Conservation (phyloP, 345 rosid species). For the Eucalyptus cloeziana region DNA sequence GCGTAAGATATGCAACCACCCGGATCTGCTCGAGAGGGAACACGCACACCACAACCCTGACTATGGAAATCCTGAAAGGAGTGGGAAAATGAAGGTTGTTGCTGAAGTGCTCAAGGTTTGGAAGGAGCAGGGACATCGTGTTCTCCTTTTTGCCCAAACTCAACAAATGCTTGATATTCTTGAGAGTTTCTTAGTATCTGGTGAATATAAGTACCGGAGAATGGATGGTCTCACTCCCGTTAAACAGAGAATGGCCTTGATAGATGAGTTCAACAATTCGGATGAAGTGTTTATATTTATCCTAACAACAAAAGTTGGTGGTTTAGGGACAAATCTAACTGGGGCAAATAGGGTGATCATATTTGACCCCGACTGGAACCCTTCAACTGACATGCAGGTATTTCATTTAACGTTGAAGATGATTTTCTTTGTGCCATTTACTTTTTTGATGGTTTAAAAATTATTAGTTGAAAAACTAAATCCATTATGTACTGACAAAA, state of each 20-base stretch:
- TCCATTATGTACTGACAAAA: background rate
- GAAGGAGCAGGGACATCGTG: constrained; percentile 88
- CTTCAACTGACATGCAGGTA: constrained; percentile 97
- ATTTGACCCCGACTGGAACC: constrained; percentile 99
- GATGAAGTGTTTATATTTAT: constrained; percentile 66
- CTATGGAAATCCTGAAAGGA: constrained; percentile 86
- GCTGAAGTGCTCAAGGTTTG: constrained; percentile 80
- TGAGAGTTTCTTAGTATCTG: constrained; percentile 59
- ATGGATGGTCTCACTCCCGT: constrained; percentile 93
- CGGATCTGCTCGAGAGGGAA: constrained; percentile 94
- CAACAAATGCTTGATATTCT: constrained; percentile 98
- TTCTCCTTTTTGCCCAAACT: constrained; percentile 87
- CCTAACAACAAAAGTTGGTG: constrained; percentile 94
- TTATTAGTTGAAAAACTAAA: background rate
- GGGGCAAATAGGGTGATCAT: constrained; percentile 96
- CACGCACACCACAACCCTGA: constrained; percentile 68
- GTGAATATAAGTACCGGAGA: constrained; percentile 69
- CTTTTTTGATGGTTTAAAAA: background rate
- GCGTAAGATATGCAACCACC: constrained; percentile 99
- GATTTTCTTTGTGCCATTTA: background rate
- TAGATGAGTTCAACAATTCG: constrained; percentile 82
- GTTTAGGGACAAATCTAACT: constrained; percentile 91
- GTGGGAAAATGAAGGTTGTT: constrained; percentile 91
- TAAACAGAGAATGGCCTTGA: constrained; percentile 92
- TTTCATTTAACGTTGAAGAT: background rate